phyloP scores from a whole-genome alignment of 2,329 filamentous ascomycete genomes.

The Beauveria brongniartii region DNA sequence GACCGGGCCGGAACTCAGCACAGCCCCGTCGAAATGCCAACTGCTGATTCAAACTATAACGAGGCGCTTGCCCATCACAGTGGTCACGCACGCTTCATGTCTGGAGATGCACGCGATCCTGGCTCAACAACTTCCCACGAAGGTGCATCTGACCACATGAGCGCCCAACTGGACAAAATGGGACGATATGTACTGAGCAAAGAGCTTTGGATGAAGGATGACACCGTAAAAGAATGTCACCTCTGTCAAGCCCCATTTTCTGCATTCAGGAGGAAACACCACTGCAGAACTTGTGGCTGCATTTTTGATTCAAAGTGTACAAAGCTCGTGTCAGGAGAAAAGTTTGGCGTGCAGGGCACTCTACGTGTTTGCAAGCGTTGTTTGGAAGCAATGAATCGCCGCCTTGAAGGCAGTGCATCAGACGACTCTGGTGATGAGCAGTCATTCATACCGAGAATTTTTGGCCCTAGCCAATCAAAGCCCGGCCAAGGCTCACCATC shows the following conservation, averaged over 20 bases:
- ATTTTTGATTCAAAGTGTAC: conserved; percentile 98
- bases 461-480: conserved; percentile 46
- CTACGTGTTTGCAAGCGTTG: conserved; percentile 90
- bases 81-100: conserved; percentile 35
- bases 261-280: conserved; percentile 91
- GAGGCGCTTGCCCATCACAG: conserved; percentile 45
- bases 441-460: conserved; percentile 57
- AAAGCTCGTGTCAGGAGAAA: conserved; percentile 75
- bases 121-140: conserved; percentile 47
- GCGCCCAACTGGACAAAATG: conserved; percentile 59
- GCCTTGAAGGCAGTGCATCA: conserved; percentile 78
- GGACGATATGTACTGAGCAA: conserved; percentile 83
- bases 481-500: conserved; percentile 26
- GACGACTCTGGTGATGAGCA: conserved; percentile 80
- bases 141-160: conserved; percentile 50
- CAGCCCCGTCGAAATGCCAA: conserved; percentile 49
- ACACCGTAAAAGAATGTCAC: conserved; percentile 96
- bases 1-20: conserved; percentile 46
- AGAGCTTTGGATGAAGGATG: conserved; percentile 99
- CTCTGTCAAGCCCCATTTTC: conserved; percentile 84
- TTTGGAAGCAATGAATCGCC: conserved; percentile 80
- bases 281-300: conserved; percentile 93
- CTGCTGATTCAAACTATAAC: conserved; percentile 50
- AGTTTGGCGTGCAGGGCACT: conserved; percentile 78
- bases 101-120: conserved; percentile 43